Conservation (phyloP, 2,329 filamentous ascomycete genomes). For the Penicillium sp. region DNA sequence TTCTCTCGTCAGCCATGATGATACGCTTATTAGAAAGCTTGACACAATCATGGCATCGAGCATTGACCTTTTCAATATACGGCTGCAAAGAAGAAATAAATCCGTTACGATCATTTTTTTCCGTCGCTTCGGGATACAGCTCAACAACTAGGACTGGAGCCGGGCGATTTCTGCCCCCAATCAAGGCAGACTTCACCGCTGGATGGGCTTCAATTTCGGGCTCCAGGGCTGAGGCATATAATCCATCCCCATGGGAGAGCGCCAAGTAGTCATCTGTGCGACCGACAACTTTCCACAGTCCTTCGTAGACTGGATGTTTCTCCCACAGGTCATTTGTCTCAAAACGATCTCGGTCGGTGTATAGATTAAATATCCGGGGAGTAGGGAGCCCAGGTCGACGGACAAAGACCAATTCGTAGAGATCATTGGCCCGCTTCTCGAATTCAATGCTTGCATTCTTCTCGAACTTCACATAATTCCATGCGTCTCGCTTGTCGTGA, state of each 20-base stretch:
- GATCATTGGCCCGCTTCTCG: slow-evolving; percentile 8
- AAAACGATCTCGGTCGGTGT: slow-evolving; percentile 18
- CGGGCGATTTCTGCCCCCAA: slow-evolving; percentile 22
- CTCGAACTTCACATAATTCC: slow-evolving; percentile 22
- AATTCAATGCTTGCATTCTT: slow-evolving; percentile 13
- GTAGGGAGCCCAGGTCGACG: slow-evolving; percentile 10
- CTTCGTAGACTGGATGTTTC: slow-evolving; percentile 21
- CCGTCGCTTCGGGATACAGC: slow-evolving; percentile 1
- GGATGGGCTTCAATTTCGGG: slow-evolving; percentile 23
- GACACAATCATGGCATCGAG: slow-evolving; percentile 18
- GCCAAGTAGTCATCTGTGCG: slow-evolving; percentile 19
- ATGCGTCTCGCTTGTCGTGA: slow-evolving; percentile 12
- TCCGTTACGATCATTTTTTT: neutral
- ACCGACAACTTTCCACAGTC: slow-evolving; percentile 27
- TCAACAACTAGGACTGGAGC: slow-evolving; percentile 24
- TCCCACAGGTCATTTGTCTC: slow-evolving; percentile 25
- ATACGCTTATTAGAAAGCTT: slow-evolving; percentile 14
- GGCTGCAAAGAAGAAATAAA: slow-evolving; percentile 11
- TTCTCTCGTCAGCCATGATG: slow-evolving; percentile 15
- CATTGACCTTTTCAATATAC: slow-evolving; percentile 19
- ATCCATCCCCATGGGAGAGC: slow-evolving; percentile 19
- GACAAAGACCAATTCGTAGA: slow-evolving; percentile 26
- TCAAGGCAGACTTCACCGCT: slow-evolving; percentile 16
- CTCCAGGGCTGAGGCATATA: slow-evolving; percentile 24
- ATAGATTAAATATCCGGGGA: slow-evolving; percentile 22